These are phyloP conservation scores for Clohesyomyces aquaticus DNA, from an alignment of 495 filamentous ascomycete genomes.

Conservation along the genomic window DNA sequence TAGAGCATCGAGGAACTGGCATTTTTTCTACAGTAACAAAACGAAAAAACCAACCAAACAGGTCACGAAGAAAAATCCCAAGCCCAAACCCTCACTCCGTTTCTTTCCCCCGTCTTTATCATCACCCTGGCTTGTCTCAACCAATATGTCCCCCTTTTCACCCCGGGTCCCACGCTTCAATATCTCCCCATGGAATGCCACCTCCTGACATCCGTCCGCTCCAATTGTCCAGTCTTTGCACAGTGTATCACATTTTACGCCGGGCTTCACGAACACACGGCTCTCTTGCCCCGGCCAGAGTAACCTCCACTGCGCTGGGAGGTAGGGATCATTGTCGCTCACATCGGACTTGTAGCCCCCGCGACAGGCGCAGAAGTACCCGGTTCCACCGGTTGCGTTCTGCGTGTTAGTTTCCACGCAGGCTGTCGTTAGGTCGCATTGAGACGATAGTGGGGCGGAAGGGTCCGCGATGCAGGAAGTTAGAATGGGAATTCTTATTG, in stretches of 20 bases:
- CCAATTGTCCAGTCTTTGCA: slow-evolving; percentile 3
- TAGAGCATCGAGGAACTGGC: neutral
- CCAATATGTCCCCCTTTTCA: neutral
- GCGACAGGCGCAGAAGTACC: slow-evolving; percentile 16
- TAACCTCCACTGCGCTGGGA: slow-evolving; percentile 35
- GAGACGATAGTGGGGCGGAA: neutral
- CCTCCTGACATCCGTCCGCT: slow-evolving; percentile 4
- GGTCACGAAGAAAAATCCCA: neutral
- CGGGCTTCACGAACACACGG: slow-evolving; percentile 45
- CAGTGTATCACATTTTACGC: slow-evolving; percentile 35
- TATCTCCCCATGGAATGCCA: neutral
- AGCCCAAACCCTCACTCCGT: neutral
- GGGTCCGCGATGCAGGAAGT: slow-evolving; percentile 4
- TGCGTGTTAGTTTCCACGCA: slow-evolving; percentile 5
- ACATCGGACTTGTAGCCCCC: slow-evolving; percentile 26
- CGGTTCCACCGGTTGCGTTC: slow-evolving; percentile 1
- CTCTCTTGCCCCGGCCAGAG: slow-evolving; percentile 38
- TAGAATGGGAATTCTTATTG: neutral
- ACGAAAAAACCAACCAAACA: neutral
- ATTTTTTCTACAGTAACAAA: neutral
- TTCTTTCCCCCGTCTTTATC: neutral
- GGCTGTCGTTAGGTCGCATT: slow-evolving; percentile 2
- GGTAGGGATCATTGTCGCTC: neutral
- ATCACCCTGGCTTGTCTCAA: neutral
- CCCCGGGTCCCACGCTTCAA: neutral